A percentile compares a stretch with the other conserved stretches of the same genome.
phyloP scores from a whole-genome alignment of 306 rosid species.

The Mimosa pudica region DNA sequence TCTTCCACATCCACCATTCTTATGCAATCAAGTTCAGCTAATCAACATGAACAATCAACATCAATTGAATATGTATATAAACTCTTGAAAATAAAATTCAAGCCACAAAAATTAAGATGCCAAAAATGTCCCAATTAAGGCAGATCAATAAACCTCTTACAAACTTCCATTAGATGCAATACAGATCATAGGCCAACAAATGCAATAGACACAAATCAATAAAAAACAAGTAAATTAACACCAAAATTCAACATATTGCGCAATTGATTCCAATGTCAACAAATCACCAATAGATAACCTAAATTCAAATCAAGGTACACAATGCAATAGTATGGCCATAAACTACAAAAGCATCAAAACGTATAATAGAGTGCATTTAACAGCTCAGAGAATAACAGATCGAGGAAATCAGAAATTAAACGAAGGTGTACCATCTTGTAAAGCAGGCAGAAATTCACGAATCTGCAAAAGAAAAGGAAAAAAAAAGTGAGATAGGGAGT shows the following conservation, averaged over 20 bases:
- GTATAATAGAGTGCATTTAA: not conserved
- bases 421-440: conserved; percentile 41
- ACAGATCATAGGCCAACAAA: conserved; percentile 30
- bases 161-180: not conserved
- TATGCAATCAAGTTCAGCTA: not conserved
- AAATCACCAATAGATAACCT: not conserved
- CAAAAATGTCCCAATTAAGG: not conserved
- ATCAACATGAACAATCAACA: not conserved
- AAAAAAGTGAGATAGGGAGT: not conserved
- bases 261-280: not conserved
- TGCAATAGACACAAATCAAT: conserved; percentile 2
- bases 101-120: not conserved
- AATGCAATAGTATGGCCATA: not conserved
- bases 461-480: conserved; percentile 30
- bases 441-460: conserved; percentile 9
- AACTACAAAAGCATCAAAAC: not conserved
- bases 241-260: not conserved
- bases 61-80: not conserved
- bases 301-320: not conserved
- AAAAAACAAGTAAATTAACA: not conserved
- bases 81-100: conserved; percentile 8
- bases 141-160: conserved; percentile 1
- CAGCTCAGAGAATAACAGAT: not conserved
- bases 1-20: conserved; percentile 24
- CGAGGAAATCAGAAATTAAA: not conserved